phyloP scores from a whole-genome alignment of 305 asterid genomes.

The Coffea humblotiana region DNA sequence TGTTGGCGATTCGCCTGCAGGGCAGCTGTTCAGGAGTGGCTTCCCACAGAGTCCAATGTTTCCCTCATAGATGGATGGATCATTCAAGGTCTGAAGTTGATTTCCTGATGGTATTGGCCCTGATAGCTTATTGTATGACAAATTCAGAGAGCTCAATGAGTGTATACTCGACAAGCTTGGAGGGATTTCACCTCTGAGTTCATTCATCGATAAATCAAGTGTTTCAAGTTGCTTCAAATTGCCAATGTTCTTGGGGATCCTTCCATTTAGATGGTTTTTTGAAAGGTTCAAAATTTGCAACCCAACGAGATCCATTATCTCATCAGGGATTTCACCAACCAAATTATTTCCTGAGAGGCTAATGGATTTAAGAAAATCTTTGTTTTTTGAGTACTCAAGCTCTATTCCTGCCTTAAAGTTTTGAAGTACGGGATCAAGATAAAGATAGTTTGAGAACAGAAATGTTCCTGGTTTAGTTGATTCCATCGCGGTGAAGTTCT shows the following conservation, averaged over 20 bases:
- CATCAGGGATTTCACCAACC: constrained; percentile 25
- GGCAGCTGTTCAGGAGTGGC: constrained; percentile 1
- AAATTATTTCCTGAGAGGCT: constrained; percentile 1
- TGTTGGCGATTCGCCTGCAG: not conserved
- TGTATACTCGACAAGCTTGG: constrained; percentile 20
- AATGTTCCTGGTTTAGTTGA: no score
- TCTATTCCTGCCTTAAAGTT: no score
- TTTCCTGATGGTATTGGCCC: constrained; percentile 38
- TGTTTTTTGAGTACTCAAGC: no score
- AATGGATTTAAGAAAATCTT: not conserved
- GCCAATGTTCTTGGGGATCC: constrained; percentile 27
- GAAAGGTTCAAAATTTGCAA: constrained; percentile 33
- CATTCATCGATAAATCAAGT: constrained; percentile 24
- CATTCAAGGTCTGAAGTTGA: constrained; percentile 29
- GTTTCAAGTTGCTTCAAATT: not conserved
- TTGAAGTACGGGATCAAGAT: no score
- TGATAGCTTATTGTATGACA: constrained; percentile 34
- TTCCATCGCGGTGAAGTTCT: not conserved
- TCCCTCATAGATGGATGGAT: no score
- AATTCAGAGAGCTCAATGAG: constrained; percentile 24
- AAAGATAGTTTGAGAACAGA: no score
- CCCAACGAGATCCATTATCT: constrained; percentile 16
- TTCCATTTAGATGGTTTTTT: constrained; percentile 27
- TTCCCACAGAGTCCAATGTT: constrained; percentile 15
- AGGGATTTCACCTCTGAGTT: constrained; percentile 29